Percentiles rank a stretch among this genome's conserved stretches.
phyloP scores from a whole-genome alignment of 768 basidiomycete species.

The Porphyrellus cyaneotinctus region DNA sequence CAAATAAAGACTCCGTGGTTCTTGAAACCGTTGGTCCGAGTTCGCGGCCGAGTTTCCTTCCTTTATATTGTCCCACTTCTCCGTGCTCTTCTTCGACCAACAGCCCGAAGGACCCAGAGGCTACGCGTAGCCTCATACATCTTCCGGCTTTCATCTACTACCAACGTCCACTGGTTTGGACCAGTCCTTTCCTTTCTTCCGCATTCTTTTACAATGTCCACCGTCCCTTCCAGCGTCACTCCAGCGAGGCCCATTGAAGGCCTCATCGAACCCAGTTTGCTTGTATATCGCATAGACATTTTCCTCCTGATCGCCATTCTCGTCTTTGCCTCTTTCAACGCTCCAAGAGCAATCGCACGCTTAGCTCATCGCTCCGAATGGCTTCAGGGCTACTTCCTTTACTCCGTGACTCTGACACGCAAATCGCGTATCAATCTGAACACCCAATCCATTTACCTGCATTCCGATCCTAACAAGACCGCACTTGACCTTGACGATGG shows the following conservation, averaged over 20 bases:
- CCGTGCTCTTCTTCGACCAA: no score
- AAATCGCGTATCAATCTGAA: slow-evolving; percentile 10
- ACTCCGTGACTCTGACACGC: slow-evolving; percentile 8
- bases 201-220: slow-evolving; percentile 12
- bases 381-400: slow-evolving; percentile 48
- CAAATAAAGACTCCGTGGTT: not conserved
- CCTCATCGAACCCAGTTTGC: slow-evolving; percentile 1
- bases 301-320: slow-evolving; percentile 41
- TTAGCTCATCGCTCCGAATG: slow-evolving; percentile 49
- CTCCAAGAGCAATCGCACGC: slow-evolving; percentile 50
- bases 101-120: no score
- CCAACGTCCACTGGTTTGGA: slow-evolving; percentile 6
- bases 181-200: slow-evolving; percentile 3
- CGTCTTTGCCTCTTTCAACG: slow-evolving; percentile 37
- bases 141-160: not conserved
- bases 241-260: not conserved
- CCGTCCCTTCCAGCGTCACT: not conserved
- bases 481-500: slow-evolving; percentile 17
- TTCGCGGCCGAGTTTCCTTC: no score
- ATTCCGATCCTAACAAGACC: slow-evolving; percentile 11
- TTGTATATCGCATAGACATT: slow-evolving; percentile 42
- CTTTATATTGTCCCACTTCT: no score
- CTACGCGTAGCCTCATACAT: no score
- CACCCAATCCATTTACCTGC: slow-evolving; percentile 10
- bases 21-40: not conserved